phyloP scores from a whole-genome alignment of 2,329 filamentous ascomycete species.

The Aspergillus vadensis region DNA sequence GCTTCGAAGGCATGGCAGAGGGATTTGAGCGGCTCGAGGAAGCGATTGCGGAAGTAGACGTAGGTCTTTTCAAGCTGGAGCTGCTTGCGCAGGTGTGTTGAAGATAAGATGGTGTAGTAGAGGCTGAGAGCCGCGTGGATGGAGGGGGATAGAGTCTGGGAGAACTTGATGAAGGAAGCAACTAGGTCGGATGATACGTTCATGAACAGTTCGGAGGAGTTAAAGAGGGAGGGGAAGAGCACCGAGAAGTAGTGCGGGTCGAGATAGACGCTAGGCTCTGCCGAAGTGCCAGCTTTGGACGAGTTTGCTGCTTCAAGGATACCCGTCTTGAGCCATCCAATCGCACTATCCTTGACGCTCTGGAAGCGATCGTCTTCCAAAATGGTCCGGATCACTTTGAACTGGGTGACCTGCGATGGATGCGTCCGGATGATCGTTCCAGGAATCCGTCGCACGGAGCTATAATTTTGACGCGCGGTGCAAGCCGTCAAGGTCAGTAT shows the following conservation, averaged over 20 bases:
- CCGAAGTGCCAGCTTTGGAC: slow-evolving; percentile 7
- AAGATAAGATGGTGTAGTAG: slow-evolving; percentile 59
- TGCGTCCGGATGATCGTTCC: slow-evolving; percentile 52
- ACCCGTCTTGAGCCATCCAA: slow-evolving; percentile 64
- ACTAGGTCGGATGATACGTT: slow-evolving; percentile 40
- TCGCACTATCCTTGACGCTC: slow-evolving; percentile 58
- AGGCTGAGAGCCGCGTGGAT: slow-evolving; percentile 60
- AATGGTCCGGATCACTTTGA: slow-evolving; percentile 58
- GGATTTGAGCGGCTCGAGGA: slow-evolving; percentile 36
- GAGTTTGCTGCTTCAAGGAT: slow-evolving; percentile 50
- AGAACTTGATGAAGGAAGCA: slow-evolving; percentile 52
- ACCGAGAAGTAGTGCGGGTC: slow-evolving; percentile 40
- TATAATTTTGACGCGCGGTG: slow-evolving; percentile 38
- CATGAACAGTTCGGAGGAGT: slow-evolving; percentile 47
- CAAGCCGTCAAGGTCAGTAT: slow-evolving; percentile 50
- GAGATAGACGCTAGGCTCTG: slow-evolving; percentile 35
- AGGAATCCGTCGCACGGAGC: slow-evolving; percentile 41
- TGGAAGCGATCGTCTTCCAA: slow-evolving; percentile 57
- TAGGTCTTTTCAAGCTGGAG: slow-evolving; percentile 49
- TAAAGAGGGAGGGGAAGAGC: slow-evolving; percentile 56
- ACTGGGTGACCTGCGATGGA: slow-evolving; percentile 53
- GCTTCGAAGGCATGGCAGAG: slow-evolving; percentile 35
- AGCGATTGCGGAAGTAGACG: slow-evolving; percentile 35
- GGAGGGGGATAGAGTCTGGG: slow-evolving; percentile 50
- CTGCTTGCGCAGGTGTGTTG: slow-evolving; percentile 48